Evolutionary conservation across 768 basidiomycete genomes (phyloP).

Genomic region (Rhizopogon roseolus): DNA sequence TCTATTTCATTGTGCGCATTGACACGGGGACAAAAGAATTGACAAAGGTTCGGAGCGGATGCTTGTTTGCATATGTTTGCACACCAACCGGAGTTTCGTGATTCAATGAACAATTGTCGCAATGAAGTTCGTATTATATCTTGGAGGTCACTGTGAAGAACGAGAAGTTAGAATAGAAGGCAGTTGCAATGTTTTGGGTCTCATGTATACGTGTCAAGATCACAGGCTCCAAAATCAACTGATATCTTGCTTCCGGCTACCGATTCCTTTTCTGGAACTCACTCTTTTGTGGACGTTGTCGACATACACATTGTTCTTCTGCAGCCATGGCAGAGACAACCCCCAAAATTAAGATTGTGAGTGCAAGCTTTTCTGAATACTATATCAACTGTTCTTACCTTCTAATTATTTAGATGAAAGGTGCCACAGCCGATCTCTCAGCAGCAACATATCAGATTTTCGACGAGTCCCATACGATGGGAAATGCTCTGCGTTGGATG

Average conservation of each 20-base stretch:
- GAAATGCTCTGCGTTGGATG: conserved; percentile 96
- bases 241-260: not conserved
- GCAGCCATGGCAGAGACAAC: conserved; percentile 21
- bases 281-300: not conserved
- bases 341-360: conserved; percentile 29
- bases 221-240: no score
- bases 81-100: conserved; percentile 5
- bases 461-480: conserved; percentile 94
- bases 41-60: not conserved
- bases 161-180: not conserved
- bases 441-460: conserved; percentile 89
- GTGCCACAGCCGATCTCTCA: conserved; percentile 75
- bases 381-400: conserved; percentile 4
- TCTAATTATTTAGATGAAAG: conserved; percentile 59
- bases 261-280: not conserved
- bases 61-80: conserved; percentile 8
- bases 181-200: not conserved
- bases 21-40: conserved; percentile 4
- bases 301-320: not conserved
- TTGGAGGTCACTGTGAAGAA: no score
- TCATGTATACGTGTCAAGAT: no score
- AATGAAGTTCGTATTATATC: conserved; percentile 5
- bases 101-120: not conserved
- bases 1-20: conserved; percentile 6
- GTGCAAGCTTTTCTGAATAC: not conserved